Base-by-base conservation (phyloP, 164 flowering plant genomes). In the Chimonanthus salicifolius region DNA sequence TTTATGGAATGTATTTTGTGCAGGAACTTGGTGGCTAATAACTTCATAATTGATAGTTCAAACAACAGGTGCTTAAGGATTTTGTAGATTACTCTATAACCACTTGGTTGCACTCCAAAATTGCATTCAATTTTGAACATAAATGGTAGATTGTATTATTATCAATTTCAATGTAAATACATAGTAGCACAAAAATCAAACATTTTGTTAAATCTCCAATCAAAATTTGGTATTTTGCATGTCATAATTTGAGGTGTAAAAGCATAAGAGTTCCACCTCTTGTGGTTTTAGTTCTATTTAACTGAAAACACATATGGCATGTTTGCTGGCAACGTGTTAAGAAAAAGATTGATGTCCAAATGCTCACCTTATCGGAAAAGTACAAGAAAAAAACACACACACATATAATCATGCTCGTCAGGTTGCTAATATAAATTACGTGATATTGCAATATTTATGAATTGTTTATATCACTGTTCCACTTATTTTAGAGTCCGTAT, bases 1-100 rank as follows among this genome's bases (percentile, higher is more conserved):
- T 33, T 33, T 33, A n/a, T 11, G 60, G 13, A 54, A 54, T 54
- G 60, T 54, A 54, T 54, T 54, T 9, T 54, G 60, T 54, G 84
- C 89, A 90, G 97, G 54, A 90, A 89, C 72, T 74, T 92, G 72
- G 90, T 89, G n/a, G 85, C 81, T 72, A 92, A 92, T 82, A 88
- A 88, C 80, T 89, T 92, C 81, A 82, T 83, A 51, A 10, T 83
- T 0, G 82, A 72, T 15, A 68, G 73, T 67, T 82, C 86, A 69
- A 79, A 79, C 71, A 85, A 64, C 85, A 89, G 92, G 96, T 71
- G 67, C 58, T 49, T 50, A 44, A 5, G 11, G 43, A 69, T 49
- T 21, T 21, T 43, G 13, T 45, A 15, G 11, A 10, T 9, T 67
- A 45, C 9, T 67, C 45, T 67, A 10, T 11, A 54, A 54, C 16